These are phyloP conservation scores for Fusarium clavum DNA, from an alignment of 2,329 filamentous ascomycete genomes.

Conservation along the genomic window DNA sequence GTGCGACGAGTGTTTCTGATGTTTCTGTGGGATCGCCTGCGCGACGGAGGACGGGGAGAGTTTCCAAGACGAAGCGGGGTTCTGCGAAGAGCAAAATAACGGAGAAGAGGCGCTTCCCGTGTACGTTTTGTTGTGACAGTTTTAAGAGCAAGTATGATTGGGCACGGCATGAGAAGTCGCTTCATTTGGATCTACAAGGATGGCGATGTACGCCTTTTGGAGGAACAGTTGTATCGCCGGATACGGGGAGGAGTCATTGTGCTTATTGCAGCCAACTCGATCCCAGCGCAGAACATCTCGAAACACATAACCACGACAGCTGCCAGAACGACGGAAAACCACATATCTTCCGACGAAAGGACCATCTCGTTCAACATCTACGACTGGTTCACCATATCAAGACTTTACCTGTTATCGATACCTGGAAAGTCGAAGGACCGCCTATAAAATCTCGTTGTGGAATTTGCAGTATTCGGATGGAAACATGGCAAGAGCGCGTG, in stretches of 20 bases:
- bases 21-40: conserved; percentile 11
- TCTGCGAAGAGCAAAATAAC: conserved; percentile 3
- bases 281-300: conserved; percentile 39
- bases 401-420: conserved; percentile 54
- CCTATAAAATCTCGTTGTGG: conserved; percentile 47
- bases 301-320: conserved; percentile 36
- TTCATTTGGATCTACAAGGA: conserved; percentile 38
- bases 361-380: conserved; percentile 50
- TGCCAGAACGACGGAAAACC: conserved; percentile 22
- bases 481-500: conserved; percentile 44
- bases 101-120: conserved; percentile 29
- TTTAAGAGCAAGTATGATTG: conserved; percentile 46
- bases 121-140: conserved; percentile 42
- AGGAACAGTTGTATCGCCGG: conserved; percentile 25
- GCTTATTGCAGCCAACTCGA: conserved; percentile 43
- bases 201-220: conserved; percentile 43
- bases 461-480: conserved; percentile 43
- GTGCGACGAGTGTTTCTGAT: conserved; percentile 36
- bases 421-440: conserved; percentile 45
- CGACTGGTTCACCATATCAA: conserved; percentile 50
- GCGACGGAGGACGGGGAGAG: conserved; percentile 6
- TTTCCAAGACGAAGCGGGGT: conserved; percentile 18
- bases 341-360: conserved; percentile 46
- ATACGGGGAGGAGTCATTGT: conserved; percentile 40
- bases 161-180: conserved; percentile 38